phyloP scores from a whole-genome alignment of 352 stramenopile genomes.

The Pythium sukuiense region DNA sequence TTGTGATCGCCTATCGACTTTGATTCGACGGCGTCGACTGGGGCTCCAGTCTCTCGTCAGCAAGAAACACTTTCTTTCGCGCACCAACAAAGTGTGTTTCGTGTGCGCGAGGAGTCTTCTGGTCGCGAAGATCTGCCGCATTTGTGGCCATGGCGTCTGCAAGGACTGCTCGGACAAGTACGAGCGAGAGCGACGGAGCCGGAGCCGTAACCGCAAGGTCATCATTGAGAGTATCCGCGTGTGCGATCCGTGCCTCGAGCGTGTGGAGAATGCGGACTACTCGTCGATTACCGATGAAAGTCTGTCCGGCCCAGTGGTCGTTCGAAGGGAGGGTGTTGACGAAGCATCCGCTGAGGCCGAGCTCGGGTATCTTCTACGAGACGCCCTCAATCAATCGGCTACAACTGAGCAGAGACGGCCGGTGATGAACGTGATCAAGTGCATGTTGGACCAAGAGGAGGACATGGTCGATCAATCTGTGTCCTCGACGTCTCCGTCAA shows the following conservation, averaged over 20 bases:
- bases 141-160: constrained; percentile 65
- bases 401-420: constrained; percentile 4
- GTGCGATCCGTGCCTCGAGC: constrained; percentile 56
- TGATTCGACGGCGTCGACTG: constrained; percentile 59
- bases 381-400: constrained; percentile 7
- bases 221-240: constrained; percentile 35
- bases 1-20: constrained; percentile 32
- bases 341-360: neutral
- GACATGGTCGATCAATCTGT: neutral
- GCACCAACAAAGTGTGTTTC: constrained; percentile 37
- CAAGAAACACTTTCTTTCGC: constrained; percentile 32
- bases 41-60: constrained; percentile 52
- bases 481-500: neutral
- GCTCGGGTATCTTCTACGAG: constrained; percentile 18
- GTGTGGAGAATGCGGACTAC: constrained; percentile 59
- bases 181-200: constrained; percentile 14
- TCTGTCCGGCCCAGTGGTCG: neutral
- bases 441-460: constrained; percentile 20
- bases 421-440: constrained; percentile 20
- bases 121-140: constrained; percentile 44
- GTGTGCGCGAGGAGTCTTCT: constrained; percentile 38
- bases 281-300: constrained; percentile 14
- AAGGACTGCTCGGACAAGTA: constrained; percentile 38
- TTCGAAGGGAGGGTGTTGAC: neutral
- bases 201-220: neutral